Evolutionary conservation across 768 basidiomycete genomes (phyloP), one percentile per base, ranked within the genome.

Genomic region (Trametes villosa): DNA sequence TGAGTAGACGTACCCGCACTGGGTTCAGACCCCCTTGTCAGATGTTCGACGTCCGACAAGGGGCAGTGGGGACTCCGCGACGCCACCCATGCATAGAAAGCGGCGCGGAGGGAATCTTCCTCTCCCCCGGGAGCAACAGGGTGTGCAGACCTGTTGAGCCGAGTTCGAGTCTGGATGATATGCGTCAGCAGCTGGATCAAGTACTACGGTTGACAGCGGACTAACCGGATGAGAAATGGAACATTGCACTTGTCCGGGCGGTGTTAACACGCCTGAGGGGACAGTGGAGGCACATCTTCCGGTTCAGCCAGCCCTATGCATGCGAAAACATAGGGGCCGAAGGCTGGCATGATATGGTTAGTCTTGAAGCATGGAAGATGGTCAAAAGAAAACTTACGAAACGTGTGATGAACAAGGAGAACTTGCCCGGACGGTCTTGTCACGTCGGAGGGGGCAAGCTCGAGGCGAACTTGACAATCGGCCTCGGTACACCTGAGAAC

Each of bases 21-120:
- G n/a, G n/a, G n/a, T n/a, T n/a, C n/a, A n/a, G n/a, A n/a, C n/a
- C n/a, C n/a, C n/a, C n/a, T n/a, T n/a, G n/a, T n/a, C n/a, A n/a
- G n/a, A n/a, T n/a, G n/a, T n/a, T n/a, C n/a, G n/a, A n/a, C n/a
- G n/a, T n/a, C n/a, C n/a, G n/a, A n/a, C n/a, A n/a, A n/a, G n/a
- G n/a, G n/a, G n/a, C n/a, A 24, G 13, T 47, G 4, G 20, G 26
- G 4, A 13, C 7, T 38, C 40, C 52, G 27, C 15, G 29, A 4
- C 52, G 15, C 31, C 52, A 42, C n/a, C 40, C 40, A 29, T 53
- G 52, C 52, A 53, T 26, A 53, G 38, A 38, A 53, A 27, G 31
- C 27, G 27, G 13, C 11, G 9, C 40, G 40, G 40, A 38, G 52
- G 52, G 22, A 40, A 38, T 42, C 27, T 18, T 3, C 18, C 8